Evolutionary conservation across 2,329 filamentous ascomycete genomes (phyloP).

Genomic region (Aureobasidium sp.): DNA sequence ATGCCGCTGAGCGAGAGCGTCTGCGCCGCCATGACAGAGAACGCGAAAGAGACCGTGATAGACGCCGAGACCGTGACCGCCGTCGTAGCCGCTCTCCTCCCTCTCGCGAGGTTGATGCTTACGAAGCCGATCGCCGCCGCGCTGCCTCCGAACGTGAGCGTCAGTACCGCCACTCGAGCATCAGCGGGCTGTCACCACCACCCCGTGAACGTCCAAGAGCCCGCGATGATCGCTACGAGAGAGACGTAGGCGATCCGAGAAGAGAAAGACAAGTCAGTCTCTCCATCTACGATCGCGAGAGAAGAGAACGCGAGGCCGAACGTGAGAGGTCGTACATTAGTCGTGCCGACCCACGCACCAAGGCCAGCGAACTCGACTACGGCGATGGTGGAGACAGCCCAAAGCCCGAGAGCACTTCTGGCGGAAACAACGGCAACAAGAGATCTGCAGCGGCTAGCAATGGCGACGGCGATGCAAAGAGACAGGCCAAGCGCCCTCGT

Average conservation of each 20-base stretch:
- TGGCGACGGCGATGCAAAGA: slow-evolving; percentile 1
- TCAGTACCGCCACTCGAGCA: slow-evolving; percentile 72
- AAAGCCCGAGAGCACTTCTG: slow-evolving; percentile 25
- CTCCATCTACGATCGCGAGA: slow-evolving; percentile 73
- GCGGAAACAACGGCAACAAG: slow-evolving; percentile 5
- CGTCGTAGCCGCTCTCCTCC: slow-evolving; percentile 39
- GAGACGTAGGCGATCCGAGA: slow-evolving; percentile 18
- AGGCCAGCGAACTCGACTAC: slow-evolving; percentile 84
- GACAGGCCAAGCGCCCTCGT: slow-evolving; percentile 13
- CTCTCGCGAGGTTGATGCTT: slow-evolving; percentile 78
- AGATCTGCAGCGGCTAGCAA: background rate
- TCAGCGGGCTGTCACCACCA: slow-evolving; percentile 25
- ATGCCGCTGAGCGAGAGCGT: slow-evolving; percentile 56
- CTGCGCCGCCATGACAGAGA: slow-evolving; percentile 40
- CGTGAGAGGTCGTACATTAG: slow-evolving; percentile 76
- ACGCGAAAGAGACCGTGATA: slow-evolving; percentile 24
- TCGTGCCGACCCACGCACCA: slow-evolving; percentile 71
- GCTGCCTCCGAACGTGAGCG: slow-evolving; percentile 91
- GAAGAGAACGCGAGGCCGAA: slow-evolving; percentile 81
- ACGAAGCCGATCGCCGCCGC: slow-evolving; percentile 90
- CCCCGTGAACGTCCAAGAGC: slow-evolving; percentile 16
- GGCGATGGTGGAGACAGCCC: slow-evolving; percentile 67
- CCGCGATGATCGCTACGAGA: slow-evolving; percentile 22
- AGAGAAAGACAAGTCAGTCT: slow-evolving; percentile 33
- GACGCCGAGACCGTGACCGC: slow-evolving; percentile 35